Evolutionary conservation across 768 basidiomycete genomes (phyloP).

Genomic region (Termitomyces sp.): DNA sequence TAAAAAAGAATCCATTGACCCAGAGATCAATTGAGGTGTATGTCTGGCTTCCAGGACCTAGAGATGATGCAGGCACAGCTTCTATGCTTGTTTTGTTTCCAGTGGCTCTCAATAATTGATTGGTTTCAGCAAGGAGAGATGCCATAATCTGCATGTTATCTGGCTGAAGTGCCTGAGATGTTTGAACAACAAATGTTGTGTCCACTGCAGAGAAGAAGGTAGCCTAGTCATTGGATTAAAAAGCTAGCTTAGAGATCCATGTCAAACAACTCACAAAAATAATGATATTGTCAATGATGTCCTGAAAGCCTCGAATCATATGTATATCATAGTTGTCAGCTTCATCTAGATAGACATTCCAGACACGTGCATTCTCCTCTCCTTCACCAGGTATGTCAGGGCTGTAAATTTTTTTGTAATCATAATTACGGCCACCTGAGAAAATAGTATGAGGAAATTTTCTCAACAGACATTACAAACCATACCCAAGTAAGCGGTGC

Average conservation of each 20-base stretch:
- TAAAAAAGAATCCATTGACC: background rate
- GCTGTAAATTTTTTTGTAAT: background rate
- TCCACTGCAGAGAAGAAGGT: background rate
- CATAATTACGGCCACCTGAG: background rate
- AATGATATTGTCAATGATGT: background rate
- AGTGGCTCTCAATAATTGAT: background rate
- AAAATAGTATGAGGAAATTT: background rate
- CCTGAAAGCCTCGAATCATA: background rate
- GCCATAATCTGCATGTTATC: background rate
- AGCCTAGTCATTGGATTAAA: background rate
- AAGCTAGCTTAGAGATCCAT: background rate
- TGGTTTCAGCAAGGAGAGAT: background rate
- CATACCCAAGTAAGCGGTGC: background rate
- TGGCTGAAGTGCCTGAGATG: background rate
- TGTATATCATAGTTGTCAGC: background rate
- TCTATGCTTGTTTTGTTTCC: background rate
- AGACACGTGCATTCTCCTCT: background rate
- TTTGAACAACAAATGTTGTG: background rate
- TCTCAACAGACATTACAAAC: background rate
- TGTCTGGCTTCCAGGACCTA: background rate
- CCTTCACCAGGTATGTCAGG: background rate
- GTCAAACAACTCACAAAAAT: background rate
- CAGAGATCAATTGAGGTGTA: background rate
- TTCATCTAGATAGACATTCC: background rate
- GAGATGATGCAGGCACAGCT: background rate